Evolutionary conservation across 768 basidiomycete species (phyloP), one percentile per base, ranked within the genome.

Genomic region (Tulasnella sp.): DNA sequence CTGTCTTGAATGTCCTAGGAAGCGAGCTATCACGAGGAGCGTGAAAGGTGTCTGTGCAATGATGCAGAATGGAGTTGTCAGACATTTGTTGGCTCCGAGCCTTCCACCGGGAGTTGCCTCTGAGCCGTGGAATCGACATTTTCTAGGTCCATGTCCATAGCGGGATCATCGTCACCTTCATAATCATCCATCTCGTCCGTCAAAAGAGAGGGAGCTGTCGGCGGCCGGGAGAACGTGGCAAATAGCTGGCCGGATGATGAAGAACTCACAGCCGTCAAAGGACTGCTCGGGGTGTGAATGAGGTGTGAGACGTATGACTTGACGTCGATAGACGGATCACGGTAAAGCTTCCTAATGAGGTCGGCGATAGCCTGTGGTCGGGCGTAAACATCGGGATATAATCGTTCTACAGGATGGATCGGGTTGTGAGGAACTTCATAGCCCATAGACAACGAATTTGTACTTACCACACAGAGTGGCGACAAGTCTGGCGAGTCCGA

Each of bases 401-500:
- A 37, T 24, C 20, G 47, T n/a, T 49, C 34, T 39, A 9, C 10
- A 37, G 37, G 24, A 54, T 15, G 16, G 24, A 19, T 9, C 16
- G 44, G 29, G 41, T 48, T 5, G 7, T 24, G 19, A 12, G 15
- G 20, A 2, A 27, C 19, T 1, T 16, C 4, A 3, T 20, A n/a
- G n/a, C n/a, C n/a, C n/a, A n/a, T n/a, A n/a, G n/a, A n/a, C n/a
- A n/a, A n/a, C n/a, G n/a, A n/a, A n/a, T n/a, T n/a, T 46, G 68
- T 27, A 47, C 77, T 61, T 65, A 83, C 83, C 72, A 57, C 67
- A 70, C 25, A 79, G 62, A 42, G 65, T 58, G 43, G 76, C 76
- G 35, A 79, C 65, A 40, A 88, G 72, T 43, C 89, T 75, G n/a
- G 91, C 81, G 2, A 89, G 72, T 5, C 79, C 83, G 51, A 95